Conservation (phyloP, 129 eudicot species). For the Escallonia rubra region DNA sequence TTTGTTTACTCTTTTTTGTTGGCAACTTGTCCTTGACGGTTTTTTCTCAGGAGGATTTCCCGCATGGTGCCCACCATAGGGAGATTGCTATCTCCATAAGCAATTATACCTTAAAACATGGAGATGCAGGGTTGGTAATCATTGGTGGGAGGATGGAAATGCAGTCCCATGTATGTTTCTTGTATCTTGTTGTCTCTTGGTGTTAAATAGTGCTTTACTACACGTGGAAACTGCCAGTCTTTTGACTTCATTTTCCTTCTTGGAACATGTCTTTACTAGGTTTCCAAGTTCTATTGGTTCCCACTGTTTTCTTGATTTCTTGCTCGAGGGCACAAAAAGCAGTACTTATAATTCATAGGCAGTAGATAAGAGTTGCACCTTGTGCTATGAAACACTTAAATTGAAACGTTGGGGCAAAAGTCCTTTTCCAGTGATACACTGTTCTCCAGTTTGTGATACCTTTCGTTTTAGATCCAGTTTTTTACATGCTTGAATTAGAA, state of each 20-base stretch:
- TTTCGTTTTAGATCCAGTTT: no score
- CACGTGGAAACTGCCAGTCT: neutral
- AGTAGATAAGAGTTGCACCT: no score
- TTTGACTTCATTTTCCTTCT: no score
- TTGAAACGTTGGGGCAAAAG: no score
- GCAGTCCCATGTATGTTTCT: constrained; percentile 83
- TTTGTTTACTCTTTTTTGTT: neutral
- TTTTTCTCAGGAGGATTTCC: constrained; percentile 70
- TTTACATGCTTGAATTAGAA: no score
- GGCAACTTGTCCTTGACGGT: constrained; percentile 1
- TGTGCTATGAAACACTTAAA: no score
- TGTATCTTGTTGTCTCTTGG: neutral
- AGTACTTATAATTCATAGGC: no score
- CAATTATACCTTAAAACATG: constrained; percentile 87
- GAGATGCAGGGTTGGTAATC: constrained; percentile 86
- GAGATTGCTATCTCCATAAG: constrained; percentile 84
- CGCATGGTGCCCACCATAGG: constrained; percentile 91
- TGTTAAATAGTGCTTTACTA: constrained; percentile 1
- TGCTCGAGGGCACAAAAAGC: no score
- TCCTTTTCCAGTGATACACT: no score
- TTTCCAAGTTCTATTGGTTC: neutral
- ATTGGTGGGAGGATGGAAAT: constrained; percentile 97
- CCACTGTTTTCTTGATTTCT: no score
- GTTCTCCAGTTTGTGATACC: no score
- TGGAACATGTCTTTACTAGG: neutral